phyloP scores from a whole-genome alignment of 2,329 filamentous ascomycete species.

The Metarhizium brunneum region DNA sequence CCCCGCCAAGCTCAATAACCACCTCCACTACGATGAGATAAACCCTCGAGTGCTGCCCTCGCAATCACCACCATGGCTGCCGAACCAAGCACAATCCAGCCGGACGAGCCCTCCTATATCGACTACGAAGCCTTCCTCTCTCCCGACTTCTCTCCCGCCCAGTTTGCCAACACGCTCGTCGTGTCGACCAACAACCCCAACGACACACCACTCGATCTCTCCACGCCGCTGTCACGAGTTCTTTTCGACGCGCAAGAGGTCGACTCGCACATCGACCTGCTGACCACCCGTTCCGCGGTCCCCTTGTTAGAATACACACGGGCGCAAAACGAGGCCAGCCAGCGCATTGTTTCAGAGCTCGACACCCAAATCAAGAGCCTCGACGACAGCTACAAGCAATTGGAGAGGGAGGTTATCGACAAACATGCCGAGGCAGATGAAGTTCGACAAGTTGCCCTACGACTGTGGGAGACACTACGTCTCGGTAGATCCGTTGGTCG shows the following conservation, averaged over 20 bases:
- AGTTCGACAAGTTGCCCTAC: conserved; percentile 65
- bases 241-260: conserved; percentile 96
- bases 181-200: conserved; percentile 85
- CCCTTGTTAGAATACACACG: conserved; percentile 73
- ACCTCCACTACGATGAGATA: background rate
- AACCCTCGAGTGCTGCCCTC: background rate
- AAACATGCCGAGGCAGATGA: conserved; percentile 82
- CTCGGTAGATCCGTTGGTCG: conserved; percentile 68
- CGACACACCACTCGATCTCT: conserved; percentile 84
- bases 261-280: conserved; percentile 85
- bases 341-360: conserved; percentile 63
- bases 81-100: conserved; percentile 7
- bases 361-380: conserved; percentile 72
- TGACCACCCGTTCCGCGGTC: conserved; percentile 76
- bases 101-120: conserved; percentile 73
- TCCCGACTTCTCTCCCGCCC: conserved; percentile 68
- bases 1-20: no score
- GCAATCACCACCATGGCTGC: background rate
- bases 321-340: conserved; percentile 62
- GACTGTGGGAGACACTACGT: conserved; percentile 71
- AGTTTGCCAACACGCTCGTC: conserved; percentile 84
- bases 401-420: conserved; percentile 78
- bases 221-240: conserved; percentile 84
- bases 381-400: conserved; percentile 73
- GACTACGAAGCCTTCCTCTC: conserved; percentile 90